Evolutionary conservation across 2,329 filamentous ascomycete genomes (phyloP), one percentile per base, ranked within the genome.

Genomic region (Diaporthe helianthi): DNA sequence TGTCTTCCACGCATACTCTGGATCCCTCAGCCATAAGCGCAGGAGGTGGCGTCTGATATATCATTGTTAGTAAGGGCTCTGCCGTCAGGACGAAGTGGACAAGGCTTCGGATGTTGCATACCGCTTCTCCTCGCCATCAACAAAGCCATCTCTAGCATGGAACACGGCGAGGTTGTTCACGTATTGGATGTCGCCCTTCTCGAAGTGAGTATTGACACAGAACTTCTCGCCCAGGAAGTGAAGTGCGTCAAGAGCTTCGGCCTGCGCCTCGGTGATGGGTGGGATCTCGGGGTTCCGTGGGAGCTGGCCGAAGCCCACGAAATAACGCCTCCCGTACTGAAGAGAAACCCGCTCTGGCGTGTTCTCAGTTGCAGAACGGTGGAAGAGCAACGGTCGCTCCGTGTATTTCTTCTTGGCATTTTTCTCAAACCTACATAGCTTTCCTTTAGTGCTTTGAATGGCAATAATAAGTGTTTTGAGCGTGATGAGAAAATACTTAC

Each of bases 291-390:
- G 68, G 9, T 81, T 85, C 55, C 88, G 81, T 3, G 87, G 87
- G 1, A 88, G 79, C 0, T 82, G 82, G 71, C 83, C 82, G 73
- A 86, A 90, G 2, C 89, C 80, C 65, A 87, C 88, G 72, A 90
- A 90, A 31, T 79, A 80, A 1, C 88, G 83, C 3, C 89, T 84
- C 0, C 85, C 86, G 72, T 90, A 91, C 71, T 90, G 87, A 36
- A 91, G 83, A 8, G 87, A 77, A 1, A 90, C 76, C 1, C 87
- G 82, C 73, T 90, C 84, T 0, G 87, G 85, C 1, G 75, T 76
- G 26, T 7, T 54, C 0, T 72, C 77, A 0, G 80, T 84, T 12
- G 82, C 81, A 0, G 85, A 83, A 58, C 88, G 85, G 74, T 88
- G 83, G 76, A 87, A 86, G 5, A 90, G 76, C 5, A 90, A 78